These are phyloP conservation scores for Prunella vulgaris DNA, from an alignment of 257 asterid species.

Conservation along the genomic window DNA sequence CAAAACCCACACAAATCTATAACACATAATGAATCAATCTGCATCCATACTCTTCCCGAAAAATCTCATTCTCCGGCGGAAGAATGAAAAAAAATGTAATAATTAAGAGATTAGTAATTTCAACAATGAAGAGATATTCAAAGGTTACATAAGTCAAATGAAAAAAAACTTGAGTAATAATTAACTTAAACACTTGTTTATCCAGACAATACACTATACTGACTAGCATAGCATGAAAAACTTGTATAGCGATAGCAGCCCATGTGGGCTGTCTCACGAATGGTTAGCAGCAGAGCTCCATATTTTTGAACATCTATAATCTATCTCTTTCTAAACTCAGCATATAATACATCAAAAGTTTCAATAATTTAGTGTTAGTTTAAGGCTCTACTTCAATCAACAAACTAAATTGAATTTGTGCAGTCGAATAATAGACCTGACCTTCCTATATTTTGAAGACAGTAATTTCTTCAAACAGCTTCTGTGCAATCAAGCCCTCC, in stretches of 20 bases:
- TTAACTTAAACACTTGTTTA: not conserved
- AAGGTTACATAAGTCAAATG: too few relatives aligned
- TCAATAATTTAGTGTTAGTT: not conserved
- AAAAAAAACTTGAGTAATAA: not conserved
- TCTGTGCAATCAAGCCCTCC: too few relatives aligned
- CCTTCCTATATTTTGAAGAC: too few relatives aligned
- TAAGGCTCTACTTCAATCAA: not conserved
- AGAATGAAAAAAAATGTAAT: too few relatives aligned
- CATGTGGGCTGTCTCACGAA: not conserved
- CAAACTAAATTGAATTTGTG: not conserved
- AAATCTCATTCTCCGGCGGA: too few relatives aligned
- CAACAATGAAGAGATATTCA: too few relatives aligned
- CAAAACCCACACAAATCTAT: too few relatives aligned
- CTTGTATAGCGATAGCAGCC: not conserved
- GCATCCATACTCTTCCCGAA: too few relatives aligned
- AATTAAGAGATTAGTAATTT: too few relatives aligned
- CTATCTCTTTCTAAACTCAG: too few relatives aligned
- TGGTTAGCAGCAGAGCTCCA: not conserved
- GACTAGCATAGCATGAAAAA: not conserved
- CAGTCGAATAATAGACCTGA: not conserved
- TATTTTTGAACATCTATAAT: not conserved
- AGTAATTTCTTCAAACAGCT: too few relatives aligned
- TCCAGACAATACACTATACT: not conserved
- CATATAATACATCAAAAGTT: not conserved
- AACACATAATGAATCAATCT: too few relatives aligned